Percentiles rank a stretch among this genome's conserved stretches.
phyloP scores from a whole-genome alignment of 2,329 filamentous ascomycete genomes.

The Paecilomyces fulvus region DNA sequence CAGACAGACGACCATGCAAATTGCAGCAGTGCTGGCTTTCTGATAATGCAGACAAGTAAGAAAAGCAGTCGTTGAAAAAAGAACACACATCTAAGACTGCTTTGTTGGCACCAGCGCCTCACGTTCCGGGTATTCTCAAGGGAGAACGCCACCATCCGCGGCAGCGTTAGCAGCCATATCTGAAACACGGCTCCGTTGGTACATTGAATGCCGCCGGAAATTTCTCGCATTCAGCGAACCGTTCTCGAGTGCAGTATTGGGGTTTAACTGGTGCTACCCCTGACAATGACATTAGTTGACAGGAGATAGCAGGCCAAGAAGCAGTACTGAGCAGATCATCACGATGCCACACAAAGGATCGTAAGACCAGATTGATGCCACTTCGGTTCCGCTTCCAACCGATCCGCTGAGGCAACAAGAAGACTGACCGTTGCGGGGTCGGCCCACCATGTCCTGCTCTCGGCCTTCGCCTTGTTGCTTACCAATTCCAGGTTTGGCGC shows the following conservation, averaged over 20 bases:
- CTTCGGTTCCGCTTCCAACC: not conserved
- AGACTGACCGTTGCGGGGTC: constrained; percentile 11
- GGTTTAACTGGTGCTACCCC: not conserved
- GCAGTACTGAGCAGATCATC: not conserved
- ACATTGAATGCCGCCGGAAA: not conserved
- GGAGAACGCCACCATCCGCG: not conserved
- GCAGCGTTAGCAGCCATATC: not conserved
- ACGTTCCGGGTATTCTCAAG: not conserved
- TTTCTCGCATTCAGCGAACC: not conserved
- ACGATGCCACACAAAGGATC: not conserved
- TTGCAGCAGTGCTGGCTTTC: not conserved
- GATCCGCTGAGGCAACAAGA: not conserved
- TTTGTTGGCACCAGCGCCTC: not conserved
- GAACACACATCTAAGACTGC: not conserved
- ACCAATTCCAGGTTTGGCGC: not conserved
- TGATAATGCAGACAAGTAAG: not conserved
- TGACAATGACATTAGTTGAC: not conserved
- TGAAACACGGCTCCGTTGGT: not conserved
- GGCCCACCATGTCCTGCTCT: constrained; percentile 11
- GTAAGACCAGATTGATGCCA: constrained; percentile 2
- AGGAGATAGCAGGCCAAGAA: not conserved
- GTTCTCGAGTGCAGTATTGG: not conserved
- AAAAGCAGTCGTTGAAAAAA: not conserved
- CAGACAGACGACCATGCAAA: not conserved
- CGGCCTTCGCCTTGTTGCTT: not conserved